These are phyloP conservation scores for Trichoderma simmonsii DNA, from an alignment of 2,329 filamentous ascomycete genomes.

Conservation along the genomic window DNA sequence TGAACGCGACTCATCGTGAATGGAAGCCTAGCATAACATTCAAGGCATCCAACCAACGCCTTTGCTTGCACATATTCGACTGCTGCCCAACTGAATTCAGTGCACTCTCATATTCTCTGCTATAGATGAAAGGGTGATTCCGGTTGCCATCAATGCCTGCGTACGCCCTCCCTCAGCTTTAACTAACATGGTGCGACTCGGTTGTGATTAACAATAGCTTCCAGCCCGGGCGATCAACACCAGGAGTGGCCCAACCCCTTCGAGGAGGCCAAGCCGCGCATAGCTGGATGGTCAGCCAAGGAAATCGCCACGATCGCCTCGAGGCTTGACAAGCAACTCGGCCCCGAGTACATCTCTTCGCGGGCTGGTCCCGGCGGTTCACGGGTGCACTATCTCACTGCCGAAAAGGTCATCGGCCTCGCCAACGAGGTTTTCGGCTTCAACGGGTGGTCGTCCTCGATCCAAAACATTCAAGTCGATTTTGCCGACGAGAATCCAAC, in stretches of 20 bases:
- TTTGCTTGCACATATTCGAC: background rate
- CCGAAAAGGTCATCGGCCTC: slow-evolving; percentile 92
- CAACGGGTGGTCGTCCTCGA: slow-evolving; percentile 96
- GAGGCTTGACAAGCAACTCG: slow-evolving; percentile 86
- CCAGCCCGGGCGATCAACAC: slow-evolving; percentile 66
- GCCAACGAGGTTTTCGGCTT: slow-evolving; percentile 96
- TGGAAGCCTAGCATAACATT: background rate
- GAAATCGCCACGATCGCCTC: slow-evolving; percentile 86
- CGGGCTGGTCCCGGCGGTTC: slow-evolving; percentile 77
- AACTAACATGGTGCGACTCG: background rate
- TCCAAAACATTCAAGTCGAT: slow-evolving; percentile 91
- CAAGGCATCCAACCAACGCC: background rate
- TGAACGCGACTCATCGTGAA: slow-evolving; percentile 11
- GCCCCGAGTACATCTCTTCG: slow-evolving; percentile 91
- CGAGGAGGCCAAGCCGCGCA: slow-evolving; percentile 63
- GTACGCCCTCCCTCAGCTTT: slow-evolving; percentile 30
- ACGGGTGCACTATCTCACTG: slow-evolving; percentile 91
- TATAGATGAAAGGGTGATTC: slow-evolving; percentile 27
- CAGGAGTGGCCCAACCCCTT: slow-evolving; percentile 70
- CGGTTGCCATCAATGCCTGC: slow-evolving; percentile 40
- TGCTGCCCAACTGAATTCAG: too few relatives aligned
- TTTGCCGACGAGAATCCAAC: slow-evolving; percentile 85
- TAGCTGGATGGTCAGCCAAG: slow-evolving; percentile 80
- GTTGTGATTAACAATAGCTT: slow-evolving; percentile 22
- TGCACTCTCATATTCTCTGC: background rate